These are phyloP conservation scores for Trichoderma gamsii DNA, from an alignment of 495 filamentous ascomycete genomes.

Conservation along the genomic window DNA sequence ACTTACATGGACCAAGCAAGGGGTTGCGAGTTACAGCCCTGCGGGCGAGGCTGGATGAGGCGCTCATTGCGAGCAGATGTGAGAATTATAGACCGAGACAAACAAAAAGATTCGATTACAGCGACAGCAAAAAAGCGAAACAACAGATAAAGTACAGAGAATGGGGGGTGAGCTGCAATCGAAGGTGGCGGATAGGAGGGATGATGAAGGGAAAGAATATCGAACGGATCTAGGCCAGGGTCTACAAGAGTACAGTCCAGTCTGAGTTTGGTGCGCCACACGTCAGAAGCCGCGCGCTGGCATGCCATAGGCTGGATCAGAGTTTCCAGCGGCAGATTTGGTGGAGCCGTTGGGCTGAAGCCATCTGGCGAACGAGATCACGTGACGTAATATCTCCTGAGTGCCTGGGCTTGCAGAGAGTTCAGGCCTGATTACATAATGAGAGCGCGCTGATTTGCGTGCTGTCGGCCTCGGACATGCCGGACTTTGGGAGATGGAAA, in stretches of 20 bases:
- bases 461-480: neutral
- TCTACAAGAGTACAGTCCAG: neutral
- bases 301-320: slow-evolving; percentile 10
- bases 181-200: neutral
- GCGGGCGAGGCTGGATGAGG: slow-evolving; percentile 53
- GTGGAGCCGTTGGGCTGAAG: slow-evolving; percentile 8
- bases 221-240: slow-evolving; percentile 6
- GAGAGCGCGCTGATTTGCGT: neutral
- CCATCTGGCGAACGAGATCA: neutral
- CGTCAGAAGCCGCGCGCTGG: neutral
- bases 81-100: neutral
- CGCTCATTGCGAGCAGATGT: slow-evolving; percentile 45
- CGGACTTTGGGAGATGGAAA: neutral
- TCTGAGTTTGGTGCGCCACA: slow-evolving; percentile 9
- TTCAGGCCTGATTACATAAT: slow-evolving; percentile 4
- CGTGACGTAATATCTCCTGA: slow-evolving; percentile 5
- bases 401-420: neutral
- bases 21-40: slow-evolving; percentile 52
- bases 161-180: neutral
- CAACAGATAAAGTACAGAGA: neutral
- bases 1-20: slow-evolving; percentile 40
- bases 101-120: neutral
- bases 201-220: slow-evolving; percentile 14
- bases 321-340: neutral
- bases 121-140: neutral